These are phyloP conservation scores for Dictyostelium brefeldianum DNA, from an alignment of 78 protist genomes.

Conservation along the genomic window DNA sequence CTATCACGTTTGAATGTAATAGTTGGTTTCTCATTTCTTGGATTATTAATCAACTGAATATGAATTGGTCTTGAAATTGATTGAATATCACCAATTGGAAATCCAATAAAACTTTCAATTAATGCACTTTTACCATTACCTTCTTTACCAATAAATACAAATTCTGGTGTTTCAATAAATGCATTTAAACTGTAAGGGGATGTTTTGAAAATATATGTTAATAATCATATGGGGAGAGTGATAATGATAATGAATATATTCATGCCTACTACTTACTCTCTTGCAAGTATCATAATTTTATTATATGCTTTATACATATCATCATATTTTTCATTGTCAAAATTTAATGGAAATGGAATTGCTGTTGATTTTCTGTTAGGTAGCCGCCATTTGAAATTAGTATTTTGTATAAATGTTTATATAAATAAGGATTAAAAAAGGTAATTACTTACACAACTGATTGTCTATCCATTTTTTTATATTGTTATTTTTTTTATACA, in stretches of 20 bases:
- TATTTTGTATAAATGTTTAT: not conserved
- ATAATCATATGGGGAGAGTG: no score
- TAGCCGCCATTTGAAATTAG: no score
- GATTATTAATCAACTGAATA: slow-evolving; percentile 54
- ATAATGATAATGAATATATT: not conserved
- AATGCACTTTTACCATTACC: slow-evolving; percentile 65
- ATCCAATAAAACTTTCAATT: slow-evolving; percentile 81
- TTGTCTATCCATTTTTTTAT: slow-evolving; percentile 67
- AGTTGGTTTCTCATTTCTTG: slow-evolving; percentile 34
- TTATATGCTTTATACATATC: slow-evolving; percentile 73
- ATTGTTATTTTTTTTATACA: not conserved
- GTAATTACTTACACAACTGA: slow-evolving; percentile 59
- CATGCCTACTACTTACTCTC: slow-evolving; percentile 45
- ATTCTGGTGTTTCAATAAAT: slow-evolving; percentile 84
- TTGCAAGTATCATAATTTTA: slow-evolving; percentile 76
- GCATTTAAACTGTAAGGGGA: slow-evolving; percentile 83
- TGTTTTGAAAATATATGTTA: no score
- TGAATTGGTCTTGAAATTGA: slow-evolving; percentile 44
- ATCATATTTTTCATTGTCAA: slow-evolving; percentile 63
- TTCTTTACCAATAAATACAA: slow-evolving; percentile 82
- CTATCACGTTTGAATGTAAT: slow-evolving; percentile 74
- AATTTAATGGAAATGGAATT: slow-evolving; percentile 74
- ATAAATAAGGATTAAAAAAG: not conserved
- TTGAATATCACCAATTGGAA: slow-evolving; percentile 31
- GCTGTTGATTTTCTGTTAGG: slow-evolving; percentile 44